Evolutionary conservation across 148 eudicot genomes (phyloP).

Genomic region (Rhododendron molle): DNA sequence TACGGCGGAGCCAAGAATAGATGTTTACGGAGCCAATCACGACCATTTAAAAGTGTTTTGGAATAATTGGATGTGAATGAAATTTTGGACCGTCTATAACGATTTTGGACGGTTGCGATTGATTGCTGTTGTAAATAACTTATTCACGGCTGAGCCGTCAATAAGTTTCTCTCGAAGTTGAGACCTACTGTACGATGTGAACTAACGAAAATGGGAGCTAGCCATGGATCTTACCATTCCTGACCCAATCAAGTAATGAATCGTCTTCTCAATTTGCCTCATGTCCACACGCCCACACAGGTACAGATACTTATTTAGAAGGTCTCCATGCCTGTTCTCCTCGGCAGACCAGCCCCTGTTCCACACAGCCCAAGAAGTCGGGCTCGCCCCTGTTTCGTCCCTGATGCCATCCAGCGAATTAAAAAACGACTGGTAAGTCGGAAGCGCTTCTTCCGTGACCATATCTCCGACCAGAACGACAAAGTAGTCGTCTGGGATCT

Average conservation of each 20-base stretch:
- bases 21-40: too few relatives aligned
- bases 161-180: too few relatives aligned
- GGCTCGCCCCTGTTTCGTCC: constrained; percentile 22
- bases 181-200: background rate
- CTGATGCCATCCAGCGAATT: constrained; percentile 20
- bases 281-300: constrained; percentile 22
- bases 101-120: too few relatives aligned
- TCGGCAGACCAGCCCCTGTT: constrained; percentile 27
- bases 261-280: constrained; percentile 27
- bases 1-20: too few relatives aligned
- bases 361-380: constrained; percentile 17
- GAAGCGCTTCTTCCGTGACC: constrained; percentile 27
- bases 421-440: constrained; percentile 18
- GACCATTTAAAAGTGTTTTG: too few relatives aligned
- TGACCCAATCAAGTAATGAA: constrained; percentile 11
- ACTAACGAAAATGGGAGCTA: background rate
- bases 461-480: constrained; percentile 26
- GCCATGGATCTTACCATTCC: constrained; percentile 21
- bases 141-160: too few relatives aligned
- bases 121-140: too few relatives aligned
- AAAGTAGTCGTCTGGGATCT: constrained; percentile 22
- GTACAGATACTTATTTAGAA: constrained; percentile 23
- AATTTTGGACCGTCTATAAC: too few relatives aligned
- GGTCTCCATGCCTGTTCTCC: constrained; percentile 26
- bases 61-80: too few relatives aligned